phyloP scores from a whole-genome alignment of 441 rosid genomes.

The Bocquillonia castaneifolia region DNA sequence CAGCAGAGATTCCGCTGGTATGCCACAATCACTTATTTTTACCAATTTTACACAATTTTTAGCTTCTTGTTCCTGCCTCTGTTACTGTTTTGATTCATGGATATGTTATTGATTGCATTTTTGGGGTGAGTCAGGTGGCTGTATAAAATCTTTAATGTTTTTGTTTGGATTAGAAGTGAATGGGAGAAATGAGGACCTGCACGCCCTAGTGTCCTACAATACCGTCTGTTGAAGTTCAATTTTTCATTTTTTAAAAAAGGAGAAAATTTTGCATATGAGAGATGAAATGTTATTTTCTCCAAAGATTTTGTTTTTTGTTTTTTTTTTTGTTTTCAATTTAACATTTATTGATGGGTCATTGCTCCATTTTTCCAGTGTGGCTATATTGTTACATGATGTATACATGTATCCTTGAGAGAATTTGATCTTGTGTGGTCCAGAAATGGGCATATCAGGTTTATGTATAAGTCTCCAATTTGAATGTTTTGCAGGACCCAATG shows the following conservation, averaged over 20 bases:
- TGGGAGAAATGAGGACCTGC: background rate
- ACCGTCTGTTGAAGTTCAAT: background rate
- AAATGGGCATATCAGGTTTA: background rate
- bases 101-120: background rate
- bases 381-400: background rate
- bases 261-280: background rate
- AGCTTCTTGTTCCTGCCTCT: conserved; percentile 2
- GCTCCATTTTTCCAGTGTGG: too few species aligned
- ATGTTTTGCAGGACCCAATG: conserved; percentile 73
- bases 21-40: conserved; percentile 10
- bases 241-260: background rate
- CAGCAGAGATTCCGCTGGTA: conserved; percentile 95
- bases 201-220: background rate
- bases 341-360: too few species aligned
- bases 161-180: too few species aligned
- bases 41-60: background rate
- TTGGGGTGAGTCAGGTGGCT: background rate
- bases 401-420: background rate
- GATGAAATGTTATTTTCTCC: background rate
- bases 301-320: background rate
- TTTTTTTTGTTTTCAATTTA: too few species aligned
- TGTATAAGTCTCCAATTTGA: conserved; percentile 1
- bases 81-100: background rate
- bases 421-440: background rate
- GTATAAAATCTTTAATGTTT: background rate